phyloP scores from a whole-genome alignment of 2,329 filamentous ascomycete species.

The Rhynchosporium agropyri region DNA sequence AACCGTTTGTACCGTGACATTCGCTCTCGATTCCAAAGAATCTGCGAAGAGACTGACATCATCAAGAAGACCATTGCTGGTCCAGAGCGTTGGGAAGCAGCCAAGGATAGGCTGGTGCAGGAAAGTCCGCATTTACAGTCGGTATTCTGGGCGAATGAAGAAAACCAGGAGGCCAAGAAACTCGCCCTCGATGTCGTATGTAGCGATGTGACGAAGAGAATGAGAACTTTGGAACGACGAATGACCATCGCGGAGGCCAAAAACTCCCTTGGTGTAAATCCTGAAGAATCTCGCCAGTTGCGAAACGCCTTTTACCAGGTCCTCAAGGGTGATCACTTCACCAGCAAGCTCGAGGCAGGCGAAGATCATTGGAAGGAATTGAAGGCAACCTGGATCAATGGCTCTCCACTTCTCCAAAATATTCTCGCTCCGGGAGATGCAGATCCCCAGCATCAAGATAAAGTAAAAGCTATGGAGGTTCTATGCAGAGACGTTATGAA shows the following conservation, averaged over 20 bases:
- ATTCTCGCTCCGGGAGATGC: slow-evolving; percentile 55
- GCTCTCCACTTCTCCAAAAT: slow-evolving; percentile 56
- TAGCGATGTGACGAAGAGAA: slow-evolving; percentile 78
- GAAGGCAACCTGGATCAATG: slow-evolving; percentile 67
- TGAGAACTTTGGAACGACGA: slow-evolving; percentile 65
- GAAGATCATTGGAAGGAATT: slow-evolving; percentile 71
- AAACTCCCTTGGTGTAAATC: slow-evolving; percentile 69
- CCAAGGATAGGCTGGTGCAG: slow-evolving; percentile 68
- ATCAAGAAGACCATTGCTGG: slow-evolving; percentile 77
- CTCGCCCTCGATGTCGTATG: slow-evolving; percentile 79
- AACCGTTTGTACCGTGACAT: slow-evolving; percentile 64
- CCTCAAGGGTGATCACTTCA: slow-evolving; percentile 67
- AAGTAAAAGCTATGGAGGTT: slow-evolving; percentile 68
- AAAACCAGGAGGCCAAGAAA: slow-evolving; percentile 61
- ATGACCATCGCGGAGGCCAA: slow-evolving; percentile 77
- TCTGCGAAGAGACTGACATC: slow-evolving; percentile 69
- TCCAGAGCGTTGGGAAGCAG: slow-evolving; percentile 71
- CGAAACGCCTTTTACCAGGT: slow-evolving; percentile 68
- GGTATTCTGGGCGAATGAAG: slow-evolving; percentile 61
- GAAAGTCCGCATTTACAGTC: slow-evolving; percentile 65
- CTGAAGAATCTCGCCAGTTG: slow-evolving; percentile 66
- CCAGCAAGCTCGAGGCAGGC: slow-evolving; percentile 72
- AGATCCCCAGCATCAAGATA: slow-evolving; percentile 57
- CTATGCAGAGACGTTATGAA: slow-evolving; percentile 79
- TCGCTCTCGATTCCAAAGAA: slow-evolving; percentile 67